These are phyloP conservation scores for Erythrobasidium hasegawianum DNA, from an alignment of 1,284 basidiomycete species.

Conservation along the genomic window DNA sequence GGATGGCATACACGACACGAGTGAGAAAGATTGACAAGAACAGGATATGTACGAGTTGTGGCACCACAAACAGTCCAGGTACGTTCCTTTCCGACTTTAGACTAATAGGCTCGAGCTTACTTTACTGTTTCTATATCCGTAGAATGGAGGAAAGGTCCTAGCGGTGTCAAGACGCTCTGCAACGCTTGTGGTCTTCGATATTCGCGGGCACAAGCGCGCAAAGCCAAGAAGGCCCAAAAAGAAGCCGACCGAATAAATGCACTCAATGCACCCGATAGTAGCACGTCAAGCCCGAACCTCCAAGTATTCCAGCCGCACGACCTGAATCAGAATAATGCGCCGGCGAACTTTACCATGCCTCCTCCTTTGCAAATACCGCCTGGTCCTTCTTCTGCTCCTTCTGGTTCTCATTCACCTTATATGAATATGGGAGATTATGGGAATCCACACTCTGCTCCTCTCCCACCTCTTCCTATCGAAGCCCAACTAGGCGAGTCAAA, in stretches of 20 bases:
- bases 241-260: constrained; percentile 7
- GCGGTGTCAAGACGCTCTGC: constrained; percentile 78
- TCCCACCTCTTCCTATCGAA: constrained; percentile 24
- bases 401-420: constrained; percentile 14
- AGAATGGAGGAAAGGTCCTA: constrained; percentile 56
- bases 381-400: constrained; percentile 1
- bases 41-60: constrained; percentile 47
- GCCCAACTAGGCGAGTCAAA: not conserved
- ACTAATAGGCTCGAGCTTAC: too few relatives aligned
- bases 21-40: constrained; percentile 31
- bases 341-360: constrained; percentile 14
- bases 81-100: not conserved
- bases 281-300: not conserved
- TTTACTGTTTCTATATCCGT: too few relatives aligned
- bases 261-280: not conserved
- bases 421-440: constrained; percentile 26
- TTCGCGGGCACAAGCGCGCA: constrained; percentile 35
- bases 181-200: constrained; percentile 77
- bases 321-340: not conserved
- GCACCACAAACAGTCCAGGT: constrained; percentile 41
- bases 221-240: constrained; percentile 23
- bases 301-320: not conserved
- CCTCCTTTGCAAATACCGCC: constrained; percentile 7
- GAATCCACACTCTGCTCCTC: constrained; percentile 5
- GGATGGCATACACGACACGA: not conserved